These are phyloP conservation scores for Diaporthe sp. DNA, from an alignment of 2,329 filamentous ascomycete species.

Conservation along the genomic window DNA sequence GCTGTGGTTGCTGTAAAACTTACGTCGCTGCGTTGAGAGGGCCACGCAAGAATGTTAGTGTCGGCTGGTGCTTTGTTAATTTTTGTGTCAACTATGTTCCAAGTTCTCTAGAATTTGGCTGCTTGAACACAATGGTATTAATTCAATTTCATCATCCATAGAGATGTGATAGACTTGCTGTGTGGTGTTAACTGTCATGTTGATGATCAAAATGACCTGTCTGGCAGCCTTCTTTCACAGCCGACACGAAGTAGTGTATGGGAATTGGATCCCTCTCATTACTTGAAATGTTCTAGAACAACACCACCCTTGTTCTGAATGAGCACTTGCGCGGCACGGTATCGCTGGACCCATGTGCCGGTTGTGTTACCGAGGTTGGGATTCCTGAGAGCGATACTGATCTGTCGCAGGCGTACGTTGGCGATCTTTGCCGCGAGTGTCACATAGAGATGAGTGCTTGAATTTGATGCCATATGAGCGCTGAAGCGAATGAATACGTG, in stretches of 20 bases:
- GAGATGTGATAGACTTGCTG: background rate
- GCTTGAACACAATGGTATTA: too few relatives aligned
- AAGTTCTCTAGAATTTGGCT: too few relatives aligned
- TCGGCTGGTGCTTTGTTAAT: too few relatives aligned
- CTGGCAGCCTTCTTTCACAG: background rate
- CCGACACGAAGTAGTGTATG: background rate
- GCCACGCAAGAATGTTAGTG: too few relatives aligned
- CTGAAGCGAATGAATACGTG: background rate
- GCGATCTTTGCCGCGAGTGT: background rate
- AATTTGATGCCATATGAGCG: background rate
- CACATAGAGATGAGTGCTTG: background rate
- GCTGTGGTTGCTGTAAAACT: slow-evolving; percentile 31
- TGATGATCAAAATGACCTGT: background rate
- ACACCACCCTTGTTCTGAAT: too few relatives aligned
- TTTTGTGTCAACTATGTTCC: too few relatives aligned
- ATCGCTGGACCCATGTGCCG: background rate
- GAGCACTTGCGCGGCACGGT: slow-evolving; percentile 5
- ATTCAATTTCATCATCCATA: too few relatives aligned
- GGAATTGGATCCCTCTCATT: background rate
- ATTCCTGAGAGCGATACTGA: background rate
- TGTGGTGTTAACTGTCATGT: background rate
- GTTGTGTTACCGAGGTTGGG: background rate
- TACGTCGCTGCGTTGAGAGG: background rate
- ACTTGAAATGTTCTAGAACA: background rate
- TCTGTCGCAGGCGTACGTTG: background rate